Percentiles rank a stretch among this genome's conserved stretches.
These are phyloP conservation scores for Pestalotiopsis fici DNA, from an alignment of 2,329 filamentous ascomycete genomes.

Conservation along the genomic window DNA sequence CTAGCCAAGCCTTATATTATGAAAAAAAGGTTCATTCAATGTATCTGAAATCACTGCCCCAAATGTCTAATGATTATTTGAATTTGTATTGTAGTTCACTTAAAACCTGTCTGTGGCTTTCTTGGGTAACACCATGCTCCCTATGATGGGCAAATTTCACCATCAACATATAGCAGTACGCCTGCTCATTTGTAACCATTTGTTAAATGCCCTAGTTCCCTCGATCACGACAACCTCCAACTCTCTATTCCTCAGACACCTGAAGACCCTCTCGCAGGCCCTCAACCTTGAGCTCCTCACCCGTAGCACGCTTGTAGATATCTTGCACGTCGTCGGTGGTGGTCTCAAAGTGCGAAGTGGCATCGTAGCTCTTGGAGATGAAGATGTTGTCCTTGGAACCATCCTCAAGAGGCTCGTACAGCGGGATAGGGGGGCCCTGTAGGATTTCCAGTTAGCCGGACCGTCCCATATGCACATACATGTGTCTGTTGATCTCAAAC, in stretches of 20 bases:
- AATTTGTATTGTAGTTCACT: background rate
- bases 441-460: background rate
- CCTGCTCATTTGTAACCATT: background rate
- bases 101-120: background rate
- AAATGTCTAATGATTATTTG: background rate
- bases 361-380: conserved; percentile 98
- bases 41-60: background rate
- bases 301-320: conserved; percentile 82
- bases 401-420: conserved; percentile 87
- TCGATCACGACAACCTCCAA: background rate
- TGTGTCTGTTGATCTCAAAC: conserved; percentile 15
- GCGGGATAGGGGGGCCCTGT: conserved; percentile 78
- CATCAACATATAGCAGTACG: background rate
- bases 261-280: conserved; percentile 79
- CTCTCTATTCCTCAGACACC: conserved; percentile 65
- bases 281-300: conserved; percentile 85
- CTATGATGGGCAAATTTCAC: background rate
- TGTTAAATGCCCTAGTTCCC: background rate
- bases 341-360: conserved; percentile 97
- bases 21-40: no score
- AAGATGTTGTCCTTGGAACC: conserved; percentile 89
- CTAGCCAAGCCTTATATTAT: no score
- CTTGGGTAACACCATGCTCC: background rate
- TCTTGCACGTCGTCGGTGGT: conserved; percentile 88
- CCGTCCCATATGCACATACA: background rate